phyloP scores from a whole-genome alignment of 2,329 filamentous ascomycete species.

The Fusarium subtropicale region DNA sequence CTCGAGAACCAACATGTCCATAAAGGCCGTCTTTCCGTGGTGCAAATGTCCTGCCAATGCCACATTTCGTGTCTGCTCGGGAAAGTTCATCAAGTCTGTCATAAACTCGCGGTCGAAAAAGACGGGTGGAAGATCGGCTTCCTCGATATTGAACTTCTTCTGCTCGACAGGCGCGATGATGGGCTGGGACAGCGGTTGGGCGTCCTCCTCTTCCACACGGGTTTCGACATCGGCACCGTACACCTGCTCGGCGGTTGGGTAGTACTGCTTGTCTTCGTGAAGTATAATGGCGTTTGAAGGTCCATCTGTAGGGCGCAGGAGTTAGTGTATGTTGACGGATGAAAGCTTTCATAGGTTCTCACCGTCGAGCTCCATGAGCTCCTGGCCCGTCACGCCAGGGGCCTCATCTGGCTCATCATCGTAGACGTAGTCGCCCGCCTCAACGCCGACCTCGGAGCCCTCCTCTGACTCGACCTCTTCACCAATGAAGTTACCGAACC shows the following conservation, averaged over 20 bases:
- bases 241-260: conserved; percentile 95
- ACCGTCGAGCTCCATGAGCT: conserved; percentile 95
- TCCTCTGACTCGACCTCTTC: conserved; percentile 88
- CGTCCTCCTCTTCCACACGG: conserved; percentile 95
- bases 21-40: conserved; percentile 96
- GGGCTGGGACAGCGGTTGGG: conserved; percentile 89
- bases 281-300: conserved; percentile 97
- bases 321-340: conserved; percentile 13
- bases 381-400: conserved; percentile 75
- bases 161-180: conserved; percentile 93
- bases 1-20: conserved; percentile 97
- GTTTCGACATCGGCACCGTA: conserved; percentile 96
- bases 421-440: conserved; percentile 83
- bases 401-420: conserved; percentile 78
- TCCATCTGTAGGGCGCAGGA: conserved; percentile 64
- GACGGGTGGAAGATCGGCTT: conserved; percentile 88
- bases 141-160: conserved; percentile 96
- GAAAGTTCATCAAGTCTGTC: conserved; percentile 95
- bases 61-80: conserved; percentile 92
- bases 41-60: conserved; percentile 93
- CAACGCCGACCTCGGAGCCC: conserved; percentile 81
- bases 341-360: conserved; percentile 39
- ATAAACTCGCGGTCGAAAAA: conserved; percentile 91
- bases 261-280: conserved; percentile 99
- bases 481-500: conserved; percentile 98